phyloP scores from a whole-genome alignment of 2,329 filamentous ascomycete genomes.

The Talaromyces sp. region DNA sequence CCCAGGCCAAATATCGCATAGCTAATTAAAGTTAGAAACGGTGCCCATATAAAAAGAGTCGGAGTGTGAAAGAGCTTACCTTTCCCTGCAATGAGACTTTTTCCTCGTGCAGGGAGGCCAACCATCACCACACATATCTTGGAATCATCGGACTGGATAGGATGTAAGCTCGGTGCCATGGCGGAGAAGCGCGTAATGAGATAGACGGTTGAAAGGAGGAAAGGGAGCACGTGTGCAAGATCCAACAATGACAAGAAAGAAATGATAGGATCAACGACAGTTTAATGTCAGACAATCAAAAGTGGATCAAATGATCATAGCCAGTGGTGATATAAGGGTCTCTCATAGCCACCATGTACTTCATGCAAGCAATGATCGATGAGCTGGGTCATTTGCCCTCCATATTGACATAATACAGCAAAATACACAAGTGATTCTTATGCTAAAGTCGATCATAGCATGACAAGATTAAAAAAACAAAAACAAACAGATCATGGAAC shows the following conservation, averaged over 20 bases:
- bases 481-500: too few species aligned
- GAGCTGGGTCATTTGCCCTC: not conserved
- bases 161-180: slow-evolving; percentile 33
- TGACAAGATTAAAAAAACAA: too few species aligned
- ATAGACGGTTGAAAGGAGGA: not conserved
- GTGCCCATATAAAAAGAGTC: too few species aligned
- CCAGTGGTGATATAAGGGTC: not conserved
- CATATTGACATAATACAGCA: not conserved
- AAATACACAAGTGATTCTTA: too few species aligned
- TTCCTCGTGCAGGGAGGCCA: slow-evolving; percentile 89
- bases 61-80: slow-evolving; percentile 58
- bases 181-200: not conserved
- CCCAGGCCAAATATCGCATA: slow-evolving; percentile 93
- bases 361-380: too few species aligned
- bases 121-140: slow-evolving; percentile 99
- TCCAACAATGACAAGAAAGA: too few species aligned
- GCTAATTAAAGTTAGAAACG: slow-evolving; percentile 57
- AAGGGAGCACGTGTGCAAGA: not conserved
- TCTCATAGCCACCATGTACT: too few species aligned
- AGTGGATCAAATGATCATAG: not conserved
- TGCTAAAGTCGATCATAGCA: too few species aligned
- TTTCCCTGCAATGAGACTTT: slow-evolving; percentile 97
- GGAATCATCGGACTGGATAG: slow-evolving; percentile 89
- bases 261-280: not conserved
- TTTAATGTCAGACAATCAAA: slow-evolving; percentile 4